phyloP scores from a whole-genome alignment of 257 asterid species.

The Ocimum tenuiflorum region DNA sequence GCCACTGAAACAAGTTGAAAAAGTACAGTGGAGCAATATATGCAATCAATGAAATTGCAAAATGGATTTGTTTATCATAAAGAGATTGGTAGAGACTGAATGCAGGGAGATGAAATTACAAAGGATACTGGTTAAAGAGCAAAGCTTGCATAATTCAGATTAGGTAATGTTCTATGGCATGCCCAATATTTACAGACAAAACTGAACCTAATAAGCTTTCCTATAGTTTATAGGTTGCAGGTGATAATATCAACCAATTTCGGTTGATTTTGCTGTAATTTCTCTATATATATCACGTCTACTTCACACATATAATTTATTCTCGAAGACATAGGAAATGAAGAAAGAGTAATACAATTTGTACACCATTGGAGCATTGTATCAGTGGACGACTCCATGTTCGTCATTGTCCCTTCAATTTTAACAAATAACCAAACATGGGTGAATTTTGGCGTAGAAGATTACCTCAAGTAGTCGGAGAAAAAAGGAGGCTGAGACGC shows the following conservation, averaged over 20 bases:
- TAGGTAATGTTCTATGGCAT: neutral
- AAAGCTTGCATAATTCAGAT: neutral
- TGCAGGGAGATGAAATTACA: neutral
- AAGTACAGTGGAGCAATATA: neutral
- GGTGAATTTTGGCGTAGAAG: neutral
- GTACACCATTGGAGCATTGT: too few relatives aligned
- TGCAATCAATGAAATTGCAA: neutral
- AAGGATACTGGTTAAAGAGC: neutral
- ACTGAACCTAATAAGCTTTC: neutral
- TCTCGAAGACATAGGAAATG: neutral
- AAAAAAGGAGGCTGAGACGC: conserved; percentile 21
- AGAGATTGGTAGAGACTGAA: neutral
- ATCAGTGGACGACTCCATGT: too few relatives aligned
- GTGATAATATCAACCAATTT: neutral
- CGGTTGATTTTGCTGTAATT: neutral
- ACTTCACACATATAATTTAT: neutral
- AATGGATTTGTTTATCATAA: too few relatives aligned
- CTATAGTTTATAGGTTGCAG: neutral
- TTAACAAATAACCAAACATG: neutral
- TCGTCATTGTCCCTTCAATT: too few relatives aligned
- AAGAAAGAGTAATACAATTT: neutral
- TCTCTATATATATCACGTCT: neutral
- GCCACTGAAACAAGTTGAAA: neutral
- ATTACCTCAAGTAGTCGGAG: conserved; percentile 40
- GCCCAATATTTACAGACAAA: neutral